Evolutionary conservation across 179 eudicot genomes (phyloP).

Genomic region (Amaranthus tricolor): DNA sequence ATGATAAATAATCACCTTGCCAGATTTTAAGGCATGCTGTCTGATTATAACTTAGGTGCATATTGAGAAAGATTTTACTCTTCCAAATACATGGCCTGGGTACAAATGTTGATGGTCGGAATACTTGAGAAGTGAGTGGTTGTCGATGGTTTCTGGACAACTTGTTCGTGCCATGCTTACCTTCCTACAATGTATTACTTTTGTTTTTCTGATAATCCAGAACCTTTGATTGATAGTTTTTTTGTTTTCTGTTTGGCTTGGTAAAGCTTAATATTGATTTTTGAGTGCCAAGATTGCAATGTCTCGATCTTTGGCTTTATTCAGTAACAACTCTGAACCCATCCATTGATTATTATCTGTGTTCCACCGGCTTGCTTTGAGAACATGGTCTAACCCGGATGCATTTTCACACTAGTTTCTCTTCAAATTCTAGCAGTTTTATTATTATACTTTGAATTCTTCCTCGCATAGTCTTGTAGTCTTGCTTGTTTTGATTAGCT

Average conservation of each 20-base stretch:
- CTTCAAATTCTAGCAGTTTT: neutral
- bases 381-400: neutral
- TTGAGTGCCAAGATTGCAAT: conserved; percentile 18
- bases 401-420: neutral
- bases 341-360: conserved; percentile 7
- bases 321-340: conserved; percentile 8
- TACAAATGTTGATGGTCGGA: neutral
- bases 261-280: conserved; percentile 9
- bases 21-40: conserved; percentile 13
- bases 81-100: conserved; percentile 7
- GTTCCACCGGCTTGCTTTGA: neutral
- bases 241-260: conserved; percentile 3
- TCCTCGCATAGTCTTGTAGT: neutral
- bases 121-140: conserved; percentile 11
- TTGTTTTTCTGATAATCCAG: conserved; percentile 20
- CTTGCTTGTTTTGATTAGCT: neutral
- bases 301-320: neutral
- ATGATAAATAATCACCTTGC: neutral
- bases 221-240: conserved; percentile 14
- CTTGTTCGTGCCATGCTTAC: conserved; percentile 16
- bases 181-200: conserved; percentile 23
- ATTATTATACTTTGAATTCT: conserved; percentile 4
- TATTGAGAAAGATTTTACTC: conserved; percentile 3
- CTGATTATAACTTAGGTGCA: conserved; percentile 1
- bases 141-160: conserved; percentile 19